Percentiles rank a stretch among this genome's conserved stretches.
Conservation (phyloP, 345 rosid species). For the Salix arbutifolia region DNA sequence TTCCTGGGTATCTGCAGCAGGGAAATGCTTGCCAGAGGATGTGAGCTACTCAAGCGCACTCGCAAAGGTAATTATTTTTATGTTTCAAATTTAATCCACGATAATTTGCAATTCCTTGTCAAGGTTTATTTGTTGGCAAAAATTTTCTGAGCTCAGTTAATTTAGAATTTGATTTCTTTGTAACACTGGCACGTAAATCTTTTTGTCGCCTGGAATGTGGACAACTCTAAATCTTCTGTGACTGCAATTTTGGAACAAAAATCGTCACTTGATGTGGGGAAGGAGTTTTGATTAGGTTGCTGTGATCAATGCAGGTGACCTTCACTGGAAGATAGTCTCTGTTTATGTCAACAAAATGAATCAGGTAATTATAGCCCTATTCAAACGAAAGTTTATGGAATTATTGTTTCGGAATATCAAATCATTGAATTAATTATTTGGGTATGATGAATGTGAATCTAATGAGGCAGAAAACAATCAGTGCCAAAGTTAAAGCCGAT, state of each 20-base stretch:
- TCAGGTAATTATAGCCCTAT: conserved; percentile 43
- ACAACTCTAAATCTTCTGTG: no score
- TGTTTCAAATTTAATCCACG: neutral
- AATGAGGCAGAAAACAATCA: conserved; percentile 15
- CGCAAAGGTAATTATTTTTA: conserved; percentile 57
- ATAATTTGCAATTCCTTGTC: neutral
- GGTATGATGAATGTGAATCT: conserved; percentile 32
- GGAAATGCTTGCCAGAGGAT: conserved; percentile 86
- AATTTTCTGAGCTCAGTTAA: neutral
- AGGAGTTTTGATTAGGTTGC: conserved; percentile 1
- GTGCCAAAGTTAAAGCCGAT: conserved; percentile 27
- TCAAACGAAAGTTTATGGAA: neutral
- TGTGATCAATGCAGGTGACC: conserved; percentile 66
- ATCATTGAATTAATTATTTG: conserved; percentile 45
- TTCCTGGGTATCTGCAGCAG: conserved; percentile 78
- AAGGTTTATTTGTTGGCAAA: neutral
- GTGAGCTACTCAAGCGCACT: conserved; percentile 92
- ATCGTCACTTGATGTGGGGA: neutral
- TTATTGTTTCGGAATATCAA: conserved; percentile 3
- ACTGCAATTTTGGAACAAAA: no score
- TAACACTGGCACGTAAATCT: neutral
- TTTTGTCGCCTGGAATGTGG: no score
- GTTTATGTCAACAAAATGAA: conserved; percentile 76
- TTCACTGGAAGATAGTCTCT: conserved; percentile 91
- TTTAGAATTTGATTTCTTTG: neutral